Base-by-base conservation (phyloP, 2,329 filamentous ascomycete species). In the Fusarium sp. region DNA sequence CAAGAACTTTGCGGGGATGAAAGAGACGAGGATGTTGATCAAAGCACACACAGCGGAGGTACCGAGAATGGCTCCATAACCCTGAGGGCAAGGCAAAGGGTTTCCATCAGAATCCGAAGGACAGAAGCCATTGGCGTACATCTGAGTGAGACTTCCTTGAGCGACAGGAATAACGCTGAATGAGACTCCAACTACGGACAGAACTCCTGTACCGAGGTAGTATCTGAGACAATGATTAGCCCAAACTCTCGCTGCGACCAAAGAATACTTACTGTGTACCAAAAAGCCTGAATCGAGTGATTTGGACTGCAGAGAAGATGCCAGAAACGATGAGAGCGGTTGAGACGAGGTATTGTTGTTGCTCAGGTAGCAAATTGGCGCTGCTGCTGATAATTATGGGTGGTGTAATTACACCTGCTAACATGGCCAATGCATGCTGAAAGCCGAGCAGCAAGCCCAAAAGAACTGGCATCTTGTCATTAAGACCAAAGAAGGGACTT, bases 401-500 rank as follows among this genome's bases (percentile, higher is more conserved):
- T 41, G 94, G 94, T 5, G 93, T 93, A 68, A 96, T 95, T 75
- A 95, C 87, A 41, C 90, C 90, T 17, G 90, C 91, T 68, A 93
- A 82, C 93, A 96, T 95, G 64, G 93, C 90, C 47, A 96, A 84
- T 4, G 93, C 87, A 80, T 96, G 94, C 77, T 96, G 94, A 59
- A 96, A 89, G 24, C 94, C 94, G 5, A 96, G 88, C 4, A 96
- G 84, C 7, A 95, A 80, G 15, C 91, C 92, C 24, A 96, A 84
- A 13, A 95, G 79, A 14, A 96, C 89, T 8, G 94, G 94, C 88
- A 96, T 93, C 63, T 84, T 85, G 81, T 95, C 93, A 76, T 96
- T 89, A 44, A 96, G 89, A n/a, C 93, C 94, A 78, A 96, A 96
- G 82, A 97, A 96, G 1, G 94, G 94, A 38, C 92, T 90, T 42